These are phyloP conservation scores for Seiridium unicorne DNA, from an alignment of 2,329 filamentous ascomycete species.

Conservation along the genomic window DNA sequence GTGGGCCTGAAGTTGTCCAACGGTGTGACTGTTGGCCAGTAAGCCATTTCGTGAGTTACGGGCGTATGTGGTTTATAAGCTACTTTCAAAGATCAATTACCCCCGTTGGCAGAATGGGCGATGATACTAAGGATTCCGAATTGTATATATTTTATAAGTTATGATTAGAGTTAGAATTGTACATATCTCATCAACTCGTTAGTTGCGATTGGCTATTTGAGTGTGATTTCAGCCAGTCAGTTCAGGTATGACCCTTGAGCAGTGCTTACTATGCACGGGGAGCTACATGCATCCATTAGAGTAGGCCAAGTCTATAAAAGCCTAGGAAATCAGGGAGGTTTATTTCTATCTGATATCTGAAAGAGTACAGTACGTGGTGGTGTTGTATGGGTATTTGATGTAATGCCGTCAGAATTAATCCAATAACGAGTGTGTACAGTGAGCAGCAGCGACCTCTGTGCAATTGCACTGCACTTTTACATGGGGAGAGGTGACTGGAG, in stretches of 20 bases:
- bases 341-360: no score
- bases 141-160: neutral
- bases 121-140: neutral
- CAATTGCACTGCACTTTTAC: no score
- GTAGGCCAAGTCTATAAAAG: no score
- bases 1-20: constrained; percentile 8
- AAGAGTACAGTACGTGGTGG: no score
- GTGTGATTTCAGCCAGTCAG: neutral
- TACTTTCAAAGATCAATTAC: neutral
- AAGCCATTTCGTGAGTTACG: neutral
- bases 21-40: neutral
- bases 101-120: neutral
- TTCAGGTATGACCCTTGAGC: neutral
- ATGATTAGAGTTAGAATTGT: neutral
- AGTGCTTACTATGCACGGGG: neutral
- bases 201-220: neutral
- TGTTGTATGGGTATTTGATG: no score
- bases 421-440: no score
- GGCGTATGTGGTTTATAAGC: no score
- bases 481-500: no score
- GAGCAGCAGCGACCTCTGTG: no score
- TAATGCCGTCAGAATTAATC: no score
- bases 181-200: neutral
- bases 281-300: neutral
- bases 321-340: no score